These are phyloP conservation scores for Gynostemma pentaphyllum DNA, from an alignment of 306 rosid genomes.

Conservation along the genomic window DNA sequence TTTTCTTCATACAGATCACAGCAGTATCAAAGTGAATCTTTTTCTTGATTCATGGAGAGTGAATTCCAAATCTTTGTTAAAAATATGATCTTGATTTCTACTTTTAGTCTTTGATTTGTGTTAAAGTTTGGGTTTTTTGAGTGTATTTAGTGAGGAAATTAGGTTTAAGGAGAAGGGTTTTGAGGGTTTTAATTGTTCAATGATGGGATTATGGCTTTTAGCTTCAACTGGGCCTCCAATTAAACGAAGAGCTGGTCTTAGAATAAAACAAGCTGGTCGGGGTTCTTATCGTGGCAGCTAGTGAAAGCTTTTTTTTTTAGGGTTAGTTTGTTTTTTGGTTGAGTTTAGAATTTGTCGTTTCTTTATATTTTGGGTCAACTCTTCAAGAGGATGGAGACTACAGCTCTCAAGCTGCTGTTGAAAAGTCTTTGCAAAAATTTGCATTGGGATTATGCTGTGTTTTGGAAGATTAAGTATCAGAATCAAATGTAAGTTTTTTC, in stretches of 20 bases:
- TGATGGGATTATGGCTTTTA: slow-evolving; percentile 41
- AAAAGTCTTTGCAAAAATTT: slow-evolving; percentile 52
- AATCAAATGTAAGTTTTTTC: slow-evolving; percentile 20
- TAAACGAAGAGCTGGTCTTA: slow-evolving; percentile 61
- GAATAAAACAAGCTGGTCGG: slow-evolving; percentile 83
- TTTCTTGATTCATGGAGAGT: slow-evolving; percentile 2
- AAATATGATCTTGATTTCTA: slow-evolving; percentile 8
- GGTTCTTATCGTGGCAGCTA: slow-evolving; percentile 91
- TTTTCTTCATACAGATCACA: not conserved
- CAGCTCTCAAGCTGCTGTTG: slow-evolving; percentile 41
- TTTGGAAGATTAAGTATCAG: slow-evolving; percentile 74
- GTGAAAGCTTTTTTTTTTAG: slow-evolving; percentile 12
- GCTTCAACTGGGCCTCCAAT: slow-evolving; percentile 57
- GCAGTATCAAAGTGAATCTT: not conserved
- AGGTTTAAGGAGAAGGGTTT: not conserved
- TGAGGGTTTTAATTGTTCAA: slow-evolving; percentile 14
- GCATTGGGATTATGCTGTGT: slow-evolving; percentile 74
- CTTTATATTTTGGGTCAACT: slow-evolving; percentile 10
- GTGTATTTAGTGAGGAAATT: not conserved
- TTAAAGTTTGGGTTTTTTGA: not conserved
- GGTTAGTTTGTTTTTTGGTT: slow-evolving; percentile 8
- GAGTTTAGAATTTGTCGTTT: slow-evolving; percentile 16
- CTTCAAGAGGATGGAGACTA: slow-evolving; percentile 42
- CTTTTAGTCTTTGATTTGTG: slow-evolving; percentile 16
- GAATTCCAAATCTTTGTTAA: slow-evolving; percentile 17